Conservation (phyloP, 179 eudicot genomes). For the Beta corolliflora region DNA sequence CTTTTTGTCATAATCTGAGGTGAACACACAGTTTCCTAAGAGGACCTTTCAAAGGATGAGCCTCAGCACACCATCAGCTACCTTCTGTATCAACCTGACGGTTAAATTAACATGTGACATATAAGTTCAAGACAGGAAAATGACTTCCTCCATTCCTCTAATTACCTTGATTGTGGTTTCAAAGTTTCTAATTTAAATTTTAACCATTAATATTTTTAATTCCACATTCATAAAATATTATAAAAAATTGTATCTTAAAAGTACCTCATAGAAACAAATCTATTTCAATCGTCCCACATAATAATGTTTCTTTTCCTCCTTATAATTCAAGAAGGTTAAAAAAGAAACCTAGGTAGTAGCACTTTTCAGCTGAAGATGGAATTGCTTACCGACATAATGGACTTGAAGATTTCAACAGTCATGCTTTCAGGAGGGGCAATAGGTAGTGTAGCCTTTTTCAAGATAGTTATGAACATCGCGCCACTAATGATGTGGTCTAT, state of each 20-base stretch:
- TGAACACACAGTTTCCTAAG: slow-evolving; percentile 89
- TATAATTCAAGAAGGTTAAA: too few species aligned
- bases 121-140: background rate
- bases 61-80: slow-evolving; percentile 90
- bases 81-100: slow-evolving; percentile 95
- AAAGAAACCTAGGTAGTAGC: too few species aligned
- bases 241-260: too few species aligned
- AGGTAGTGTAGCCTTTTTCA: slow-evolving; percentile 77
- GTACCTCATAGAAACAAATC: too few species aligned
- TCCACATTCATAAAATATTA: too few species aligned
- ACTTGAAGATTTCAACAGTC: slow-evolving; percentile 94
- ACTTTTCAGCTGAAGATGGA: background rate
- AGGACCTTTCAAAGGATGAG: slow-evolving; percentile 92
- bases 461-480: slow-evolving; percentile 59
- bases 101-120: slow-evolving; percentile 6
- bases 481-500: slow-evolving; percentile 81
- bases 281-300: too few species aligned
- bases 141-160: background rate
- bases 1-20: slow-evolving; percentile 78
- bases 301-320: too few species aligned
- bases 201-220: too few species aligned
- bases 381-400: slow-evolving; percentile 88
- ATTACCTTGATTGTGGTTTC: too few species aligned
- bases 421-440: slow-evolving; percentile 70
- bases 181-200: too few species aligned